phyloP scores from a whole-genome alignment of 2,329 filamentous ascomycete genomes.

The Thermochaetoides dissita region DNA sequence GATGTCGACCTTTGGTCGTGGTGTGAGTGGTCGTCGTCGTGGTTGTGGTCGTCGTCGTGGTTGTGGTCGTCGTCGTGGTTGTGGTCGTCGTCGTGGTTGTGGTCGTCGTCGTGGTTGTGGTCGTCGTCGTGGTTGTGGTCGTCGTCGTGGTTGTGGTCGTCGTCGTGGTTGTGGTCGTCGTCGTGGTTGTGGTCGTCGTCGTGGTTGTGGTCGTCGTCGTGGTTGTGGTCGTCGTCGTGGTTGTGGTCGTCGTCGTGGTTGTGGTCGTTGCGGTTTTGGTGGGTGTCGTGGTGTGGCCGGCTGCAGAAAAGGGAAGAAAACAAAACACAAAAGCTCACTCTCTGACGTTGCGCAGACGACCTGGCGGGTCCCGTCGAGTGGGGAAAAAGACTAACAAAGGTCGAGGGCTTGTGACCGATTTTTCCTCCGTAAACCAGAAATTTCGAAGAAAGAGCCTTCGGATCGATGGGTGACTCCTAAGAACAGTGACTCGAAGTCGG shows the following conservation, averaged over 20 bases:
- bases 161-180: background rate
- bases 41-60: background rate
- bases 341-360: background rate
- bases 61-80: background rate
- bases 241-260: background rate
- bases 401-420: too few relatives aligned
- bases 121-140: background rate
- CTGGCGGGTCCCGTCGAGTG: background rate
- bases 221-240: constrained; percentile 1
- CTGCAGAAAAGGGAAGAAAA: constrained; percentile 11
- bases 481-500: too few relatives aligned
- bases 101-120: constrained; percentile 1
- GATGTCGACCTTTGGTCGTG: too few relatives aligned
- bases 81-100: background rate
- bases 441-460: too few relatives aligned
- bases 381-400: background rate
- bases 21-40: background rate
- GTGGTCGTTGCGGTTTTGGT: constrained; percentile 1
- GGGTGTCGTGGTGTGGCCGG: background rate
- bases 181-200: background rate
- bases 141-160: background rate
- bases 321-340: constrained; percentile 4
- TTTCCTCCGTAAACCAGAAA: too few relatives aligned
- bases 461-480: too few relatives aligned
- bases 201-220: background rate